A percentile compares a stretch with the other conserved stretches of the same genome.
Evolutionary conservation across 352 stramenopile genomes (phyloP).

Genomic region (Pythium folliculosum): DNA sequence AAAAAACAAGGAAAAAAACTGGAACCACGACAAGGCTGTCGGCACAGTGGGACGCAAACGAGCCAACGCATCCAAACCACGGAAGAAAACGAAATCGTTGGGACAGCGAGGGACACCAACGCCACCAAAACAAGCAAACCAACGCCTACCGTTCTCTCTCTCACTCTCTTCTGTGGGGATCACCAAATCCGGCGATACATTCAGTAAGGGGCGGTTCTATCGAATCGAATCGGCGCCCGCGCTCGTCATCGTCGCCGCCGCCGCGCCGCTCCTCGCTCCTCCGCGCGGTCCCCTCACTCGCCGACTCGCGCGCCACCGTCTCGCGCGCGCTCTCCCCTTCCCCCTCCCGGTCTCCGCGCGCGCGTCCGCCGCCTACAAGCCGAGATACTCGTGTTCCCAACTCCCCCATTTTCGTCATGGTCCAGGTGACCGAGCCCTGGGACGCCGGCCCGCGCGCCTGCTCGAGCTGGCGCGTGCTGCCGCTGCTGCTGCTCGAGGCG

Average conservation of each 20-base stretch:
- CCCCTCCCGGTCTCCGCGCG: too few species aligned
- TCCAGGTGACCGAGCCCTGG: conserved; percentile 19
- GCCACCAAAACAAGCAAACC: background rate
- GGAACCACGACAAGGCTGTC: background rate
- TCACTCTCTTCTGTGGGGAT: too few species aligned
- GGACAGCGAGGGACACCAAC: background rate
- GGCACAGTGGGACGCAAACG: conserved; percentile 7
- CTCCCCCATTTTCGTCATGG: conserved; percentile 14
- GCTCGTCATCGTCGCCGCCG: background rate
- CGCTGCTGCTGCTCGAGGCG: conserved; percentile 50
- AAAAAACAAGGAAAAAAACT: conserved; percentile 1
- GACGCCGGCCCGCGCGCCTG: conserved; percentile 34
- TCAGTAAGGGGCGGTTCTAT: background rate
- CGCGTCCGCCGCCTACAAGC: too few species aligned
- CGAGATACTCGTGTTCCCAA: background rate
- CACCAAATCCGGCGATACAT: background rate
- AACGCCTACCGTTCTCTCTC: background rate
- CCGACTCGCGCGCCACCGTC: too few species aligned
- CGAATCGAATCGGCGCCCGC: too few species aligned
- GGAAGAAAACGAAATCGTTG: conserved; percentile 6
- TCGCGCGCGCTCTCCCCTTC: too few species aligned
- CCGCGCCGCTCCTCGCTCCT: too few species aligned
- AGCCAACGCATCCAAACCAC: background rate
- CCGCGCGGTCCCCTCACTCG: too few species aligned
- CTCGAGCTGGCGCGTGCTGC: conserved; percentile 46